phyloP scores from a whole-genome alignment of 208 protist genomes.

The Naegleria fowleri region DNA sequence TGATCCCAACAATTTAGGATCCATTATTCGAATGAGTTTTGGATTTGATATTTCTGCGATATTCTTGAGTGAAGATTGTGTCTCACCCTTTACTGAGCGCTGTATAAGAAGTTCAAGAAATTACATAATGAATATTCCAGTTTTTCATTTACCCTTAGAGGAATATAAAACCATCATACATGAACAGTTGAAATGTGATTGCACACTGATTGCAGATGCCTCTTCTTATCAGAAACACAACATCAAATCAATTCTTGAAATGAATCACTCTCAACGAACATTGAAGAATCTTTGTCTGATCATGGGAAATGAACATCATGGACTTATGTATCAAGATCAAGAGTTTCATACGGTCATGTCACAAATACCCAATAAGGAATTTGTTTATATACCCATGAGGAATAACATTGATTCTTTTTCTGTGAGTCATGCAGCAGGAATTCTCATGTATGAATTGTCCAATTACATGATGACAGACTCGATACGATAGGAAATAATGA shows the following conservation, averaged over 20 bases:
- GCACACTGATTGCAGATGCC: not conserved
- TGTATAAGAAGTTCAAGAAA: not conserved
- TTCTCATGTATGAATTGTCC: not conserved
- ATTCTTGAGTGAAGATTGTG: not conserved
- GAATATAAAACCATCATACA: not conserved
- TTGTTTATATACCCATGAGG: not conserved
- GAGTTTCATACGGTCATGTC: not conserved
- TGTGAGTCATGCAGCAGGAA: not conserved
- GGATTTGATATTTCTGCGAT: not conserved
- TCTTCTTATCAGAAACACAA: not conserved
- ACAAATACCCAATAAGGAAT: not conserved
- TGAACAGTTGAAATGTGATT: not conserved
- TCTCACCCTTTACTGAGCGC: not conserved
- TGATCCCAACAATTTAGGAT: not conserved
- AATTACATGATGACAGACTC: not conserved
- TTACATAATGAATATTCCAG: not conserved
- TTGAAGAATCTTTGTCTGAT: not conserved
- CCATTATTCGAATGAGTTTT: not conserved
- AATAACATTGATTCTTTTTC: not conserved
- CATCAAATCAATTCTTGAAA: not conserved
- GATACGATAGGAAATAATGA: no score
- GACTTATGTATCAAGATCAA: not conserved
- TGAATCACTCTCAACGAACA: not conserved
- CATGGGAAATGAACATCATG: not conserved
- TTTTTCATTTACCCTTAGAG: not conserved